Evolutionary conservation across 768 basidiomycete genomes (phyloP), one percentile per base, ranked within the genome.

Genomic region (Heimioporus sp.): DNA sequence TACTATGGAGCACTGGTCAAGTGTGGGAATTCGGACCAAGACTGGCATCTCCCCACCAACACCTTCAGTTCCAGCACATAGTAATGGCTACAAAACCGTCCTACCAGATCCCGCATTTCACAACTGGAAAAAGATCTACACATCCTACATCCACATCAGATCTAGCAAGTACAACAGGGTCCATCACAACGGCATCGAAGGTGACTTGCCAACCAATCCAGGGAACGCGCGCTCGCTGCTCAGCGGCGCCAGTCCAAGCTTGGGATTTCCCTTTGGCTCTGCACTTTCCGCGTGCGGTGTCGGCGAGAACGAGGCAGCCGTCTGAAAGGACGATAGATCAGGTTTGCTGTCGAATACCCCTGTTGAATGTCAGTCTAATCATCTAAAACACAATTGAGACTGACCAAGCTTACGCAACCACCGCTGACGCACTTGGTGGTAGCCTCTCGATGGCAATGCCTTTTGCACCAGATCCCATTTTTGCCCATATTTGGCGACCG

Each of bases 341-440:
- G 65, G 69, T 43, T 71, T 72, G 46, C 62, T 69, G 44, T 69
- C 72, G n/a, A 69, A 70, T n/a, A 71, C 67, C 3, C 67, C 69
- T 70, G 37, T 10, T 21, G 32, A 4, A 20, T 20, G 16, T 35
- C 35, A 35, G 24, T 21, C 28, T 4, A 1, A 34, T 54, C 20
- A 60, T 42, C 9, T 15, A 28, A 24, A 20, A 6, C n/a, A 30
- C 3, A 10, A 19, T 28, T 28, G 24, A 28, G 24, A 47, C 68
- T 39, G 41, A 69, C 74, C 72, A 2, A 73, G 49, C 51, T 73
- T 75, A 41, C 73, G 64, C 48, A 74, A 58, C 72, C 74, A 75
- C n/a, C 73, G 63, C 46, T 74, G 73, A 3, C 73, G 70, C 38
- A 75, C 74, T 58, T 76, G 73, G 47, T 76, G 73, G 46, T 74